Percentiles rank a stretch among this genome's conserved stretches.
These are phyloP conservation scores for Phytophthora melonis DNA, from an alignment of 352 stramenopile species.

Conservation along the genomic window DNA sequence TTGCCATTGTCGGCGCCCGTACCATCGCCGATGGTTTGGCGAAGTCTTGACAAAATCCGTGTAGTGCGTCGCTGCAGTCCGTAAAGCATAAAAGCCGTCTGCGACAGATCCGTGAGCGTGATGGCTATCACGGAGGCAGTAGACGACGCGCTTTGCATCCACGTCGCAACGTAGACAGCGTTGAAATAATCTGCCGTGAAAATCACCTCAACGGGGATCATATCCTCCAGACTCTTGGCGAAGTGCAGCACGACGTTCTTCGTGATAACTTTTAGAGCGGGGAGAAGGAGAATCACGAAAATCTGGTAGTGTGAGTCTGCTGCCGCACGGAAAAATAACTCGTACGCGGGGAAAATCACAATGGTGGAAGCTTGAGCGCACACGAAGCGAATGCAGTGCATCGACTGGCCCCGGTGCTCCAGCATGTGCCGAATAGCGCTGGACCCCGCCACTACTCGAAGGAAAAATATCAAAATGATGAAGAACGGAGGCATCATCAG, in stretches of 20 bases:
- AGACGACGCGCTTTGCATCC: conserved; percentile 35
- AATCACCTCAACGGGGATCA: conserved; percentile 31
- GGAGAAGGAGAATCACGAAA: conserved; percentile 29
- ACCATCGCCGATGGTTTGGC: not conserved
- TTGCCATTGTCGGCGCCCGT: not conserved
- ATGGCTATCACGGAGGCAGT: conserved; percentile 15
- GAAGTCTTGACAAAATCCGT: conserved; percentile 13
- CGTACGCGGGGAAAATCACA: conserved; percentile 35
- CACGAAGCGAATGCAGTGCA: conserved; percentile 27
- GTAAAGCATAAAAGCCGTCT: conserved; percentile 27
- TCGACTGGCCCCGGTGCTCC: conserved; percentile 10
- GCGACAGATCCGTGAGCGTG: conserved; percentile 32
- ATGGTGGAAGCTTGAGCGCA: conserved; percentile 27
- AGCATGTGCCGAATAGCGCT: conserved; percentile 17
- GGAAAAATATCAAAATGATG: conserved; percentile 17
- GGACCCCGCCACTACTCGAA: conserved; percentile 17
- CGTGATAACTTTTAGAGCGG: conserved; percentile 36
- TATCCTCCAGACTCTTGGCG: conserved; percentile 28
- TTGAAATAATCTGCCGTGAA: conserved; percentile 44
- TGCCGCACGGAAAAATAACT: conserved; percentile 21
- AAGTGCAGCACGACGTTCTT: conserved; percentile 30
- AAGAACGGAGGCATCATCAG: conserved; percentile 17
- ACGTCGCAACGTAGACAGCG: conserved; percentile 32
- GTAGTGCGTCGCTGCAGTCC: conserved; percentile 12
- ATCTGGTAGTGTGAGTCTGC: conserved; percentile 17